Evolutionary conservation across 2,329 filamentous ascomycete genomes (phyloP).

Genomic region (Trichophaea hybrida): DNA sequence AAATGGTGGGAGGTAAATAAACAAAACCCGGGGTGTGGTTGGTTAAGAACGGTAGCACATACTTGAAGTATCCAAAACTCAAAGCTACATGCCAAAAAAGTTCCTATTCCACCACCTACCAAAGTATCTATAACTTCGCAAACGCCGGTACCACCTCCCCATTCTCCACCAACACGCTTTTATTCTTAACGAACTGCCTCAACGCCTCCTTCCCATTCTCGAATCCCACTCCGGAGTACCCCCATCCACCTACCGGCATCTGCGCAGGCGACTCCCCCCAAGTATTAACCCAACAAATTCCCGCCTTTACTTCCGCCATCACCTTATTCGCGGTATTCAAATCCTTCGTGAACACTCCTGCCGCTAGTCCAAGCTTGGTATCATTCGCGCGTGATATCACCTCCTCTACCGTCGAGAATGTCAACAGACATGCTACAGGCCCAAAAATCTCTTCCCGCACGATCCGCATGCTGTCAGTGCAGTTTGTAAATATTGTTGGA

Average conservation of each 20-base stretch:
- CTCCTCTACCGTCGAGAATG: constrained; percentile 44
- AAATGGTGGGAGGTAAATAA: no score
- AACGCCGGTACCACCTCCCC: constrained; percentile 59
- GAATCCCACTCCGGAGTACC: constrained; percentile 28
- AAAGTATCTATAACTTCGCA: constrained; percentile 52
- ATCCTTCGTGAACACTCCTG: constrained; percentile 41
- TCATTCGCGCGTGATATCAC: constrained; percentile 42
- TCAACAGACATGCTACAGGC: constrained; percentile 45
- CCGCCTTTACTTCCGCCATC: constrained; percentile 42
- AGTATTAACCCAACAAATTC: constrained; percentile 47
- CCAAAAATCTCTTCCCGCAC: constrained; percentile 51
- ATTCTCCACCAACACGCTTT: constrained; percentile 71
- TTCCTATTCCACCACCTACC: no score
- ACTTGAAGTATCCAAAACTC: no score
- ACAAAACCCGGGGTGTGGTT: no score
- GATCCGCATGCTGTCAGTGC: constrained; percentile 65
- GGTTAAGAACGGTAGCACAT: no score
- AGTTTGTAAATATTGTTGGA: constrained; percentile 76
- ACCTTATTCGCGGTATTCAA: constrained; percentile 36
- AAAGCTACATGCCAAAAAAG: neutral
- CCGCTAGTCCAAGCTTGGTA: constrained; percentile 43
- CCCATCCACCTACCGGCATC: constrained; percentile 18
- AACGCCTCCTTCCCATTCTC: constrained; percentile 63
- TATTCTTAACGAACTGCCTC: constrained; percentile 70
- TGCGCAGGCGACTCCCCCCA: constrained; percentile 54